Evolutionary conservation across 352 stramenopile genomes (phyloP).

Genomic region (Globisporangium canariense): DNA sequence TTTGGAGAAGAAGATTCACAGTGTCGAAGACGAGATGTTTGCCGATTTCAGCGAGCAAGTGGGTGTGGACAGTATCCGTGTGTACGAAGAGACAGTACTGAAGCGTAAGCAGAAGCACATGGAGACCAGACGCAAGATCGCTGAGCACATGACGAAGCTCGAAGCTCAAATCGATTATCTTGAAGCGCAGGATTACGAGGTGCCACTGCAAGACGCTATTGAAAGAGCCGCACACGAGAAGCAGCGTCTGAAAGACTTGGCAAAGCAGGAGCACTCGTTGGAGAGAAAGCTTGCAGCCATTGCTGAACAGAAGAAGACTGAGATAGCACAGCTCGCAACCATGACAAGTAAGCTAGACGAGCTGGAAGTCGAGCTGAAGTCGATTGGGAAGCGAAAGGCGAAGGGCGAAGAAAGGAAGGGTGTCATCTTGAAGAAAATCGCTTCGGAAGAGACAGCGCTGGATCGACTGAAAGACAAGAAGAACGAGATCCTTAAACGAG

Average conservation of each 20-base stretch:
- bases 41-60: slow-evolving; percentile 73
- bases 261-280: slow-evolving; percentile 44
- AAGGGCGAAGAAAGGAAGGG: slow-evolving; percentile 61
- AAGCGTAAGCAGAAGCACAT: slow-evolving; percentile 77
- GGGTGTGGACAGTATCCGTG: slow-evolving; percentile 76
- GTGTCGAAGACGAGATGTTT: slow-evolving; percentile 86
- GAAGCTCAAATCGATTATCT: slow-evolving; percentile 74
- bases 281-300: slow-evolving; percentile 51
- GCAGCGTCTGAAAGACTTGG: slow-evolving; percentile 48
- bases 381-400: slow-evolving; percentile 54
- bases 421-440: slow-evolving; percentile 82
- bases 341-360: slow-evolving; percentile 42
- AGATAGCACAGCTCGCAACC: slow-evolving; percentile 32
- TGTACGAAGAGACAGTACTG: slow-evolving; percentile 93
- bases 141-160: slow-evolving; percentile 80
- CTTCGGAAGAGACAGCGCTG: slow-evolving; percentile 86
- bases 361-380: slow-evolving; percentile 61
- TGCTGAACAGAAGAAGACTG: slow-evolving; percentile 71
- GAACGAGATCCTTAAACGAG: slow-evolving; percentile 93
- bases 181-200: slow-evolving; percentile 59
- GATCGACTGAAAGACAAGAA: slow-evolving; percentile 93
- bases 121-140: slow-evolving; percentile 68
- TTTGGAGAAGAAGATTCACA: slow-evolving; percentile 63
- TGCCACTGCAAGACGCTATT: slow-evolving; percentile 41
- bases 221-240: slow-evolving; percentile 44